Conservation (phyloP, 164 flowering plant species). For the Umbellularia californica region DNA sequence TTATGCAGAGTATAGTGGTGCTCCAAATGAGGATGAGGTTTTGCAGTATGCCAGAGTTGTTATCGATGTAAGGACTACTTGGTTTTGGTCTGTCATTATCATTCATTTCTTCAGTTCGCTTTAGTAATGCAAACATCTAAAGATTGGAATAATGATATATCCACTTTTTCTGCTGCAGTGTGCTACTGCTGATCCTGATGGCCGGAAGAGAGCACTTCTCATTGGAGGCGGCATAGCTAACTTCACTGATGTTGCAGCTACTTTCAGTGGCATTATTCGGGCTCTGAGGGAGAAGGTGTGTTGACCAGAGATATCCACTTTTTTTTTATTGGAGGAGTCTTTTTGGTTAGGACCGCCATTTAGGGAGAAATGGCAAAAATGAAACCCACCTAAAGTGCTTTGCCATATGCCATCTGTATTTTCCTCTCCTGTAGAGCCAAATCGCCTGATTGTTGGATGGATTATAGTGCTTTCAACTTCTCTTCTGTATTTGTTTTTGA, state of each 20-base stretch:
- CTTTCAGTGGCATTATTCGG: constrained; percentile 77
- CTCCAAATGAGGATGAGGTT: constrained; percentile 93
- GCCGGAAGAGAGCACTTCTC: constrained; percentile 79
- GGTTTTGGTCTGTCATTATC: background rate
- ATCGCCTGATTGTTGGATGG: background rate
- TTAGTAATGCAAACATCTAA: background rate
- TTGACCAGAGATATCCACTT: background rate
- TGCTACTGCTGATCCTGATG: constrained; percentile 82
- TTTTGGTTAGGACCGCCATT: background rate
- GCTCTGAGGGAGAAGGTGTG: constrained; percentile 41
- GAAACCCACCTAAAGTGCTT: background rate
- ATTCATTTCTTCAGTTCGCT: background rate
- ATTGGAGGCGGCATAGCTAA: constrained; percentile 93
- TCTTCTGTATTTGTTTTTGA: too few species aligned
- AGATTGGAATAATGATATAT: background rate
- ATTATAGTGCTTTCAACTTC: background rate
- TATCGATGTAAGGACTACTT: constrained; percentile 53
- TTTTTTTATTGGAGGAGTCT: background rate
- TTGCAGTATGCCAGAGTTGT: constrained; percentile 92
- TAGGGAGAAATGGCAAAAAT: background rate
- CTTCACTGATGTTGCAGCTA: constrained; percentile 90
- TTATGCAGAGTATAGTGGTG: constrained; percentile 95
- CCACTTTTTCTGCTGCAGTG: constrained; percentile 37
- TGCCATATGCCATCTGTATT: background rate
- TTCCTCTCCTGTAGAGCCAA: background rate